These are phyloP conservation scores for Pleurotus salmoneostramineus DNA, from an alignment of 768 basidiomycete species.

Conservation along the genomic window DNA sequence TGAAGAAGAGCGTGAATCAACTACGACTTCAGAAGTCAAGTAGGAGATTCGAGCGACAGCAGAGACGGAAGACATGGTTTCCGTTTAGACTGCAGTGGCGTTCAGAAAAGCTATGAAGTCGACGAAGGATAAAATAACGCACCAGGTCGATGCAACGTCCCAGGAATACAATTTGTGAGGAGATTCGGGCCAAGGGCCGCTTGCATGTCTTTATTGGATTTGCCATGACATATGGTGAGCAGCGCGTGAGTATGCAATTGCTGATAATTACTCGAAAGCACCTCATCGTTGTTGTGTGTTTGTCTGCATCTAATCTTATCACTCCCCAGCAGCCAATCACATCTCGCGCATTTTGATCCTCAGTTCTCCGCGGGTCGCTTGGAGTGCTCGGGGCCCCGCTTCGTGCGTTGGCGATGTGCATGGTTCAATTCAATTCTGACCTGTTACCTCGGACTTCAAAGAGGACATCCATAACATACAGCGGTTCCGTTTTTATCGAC, in stretches of 20 bases:
- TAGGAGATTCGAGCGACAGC: slow-evolving; percentile 69
- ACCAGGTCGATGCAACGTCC: too few species aligned
- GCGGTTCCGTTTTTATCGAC: too few species aligned
- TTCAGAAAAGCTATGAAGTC: not conserved
- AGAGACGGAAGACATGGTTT: slow-evolving; percentile 13
- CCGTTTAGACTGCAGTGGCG: not conserved
- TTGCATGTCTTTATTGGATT: not conserved
- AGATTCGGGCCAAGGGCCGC: slow-evolving; percentile 8
- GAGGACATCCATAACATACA: too few species aligned
- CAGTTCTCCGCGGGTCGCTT: not conserved
- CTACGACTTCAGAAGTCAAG: slow-evolving; percentile 61
- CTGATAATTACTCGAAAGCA: slow-evolving; percentile 9
- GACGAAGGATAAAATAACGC: too few species aligned
- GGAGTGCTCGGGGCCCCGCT: too few species aligned
- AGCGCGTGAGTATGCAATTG: slow-evolving; percentile 2
- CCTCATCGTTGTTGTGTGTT: slow-evolving; percentile 6
- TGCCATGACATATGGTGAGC: not conserved
- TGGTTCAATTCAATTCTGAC: too few species aligned
- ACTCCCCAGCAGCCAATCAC: not conserved
- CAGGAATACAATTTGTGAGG: not conserved
- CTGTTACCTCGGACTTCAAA: too few species aligned
- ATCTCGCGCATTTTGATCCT: not conserved
- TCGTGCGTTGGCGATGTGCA: too few species aligned
- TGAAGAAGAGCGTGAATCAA: slow-evolving; percentile 49
- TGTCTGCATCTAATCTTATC: slow-evolving; percentile 2